phyloP scores from a whole-genome alignment of 2,329 filamentous ascomycete genomes.

The Sclerotinia glacialis region DNA sequence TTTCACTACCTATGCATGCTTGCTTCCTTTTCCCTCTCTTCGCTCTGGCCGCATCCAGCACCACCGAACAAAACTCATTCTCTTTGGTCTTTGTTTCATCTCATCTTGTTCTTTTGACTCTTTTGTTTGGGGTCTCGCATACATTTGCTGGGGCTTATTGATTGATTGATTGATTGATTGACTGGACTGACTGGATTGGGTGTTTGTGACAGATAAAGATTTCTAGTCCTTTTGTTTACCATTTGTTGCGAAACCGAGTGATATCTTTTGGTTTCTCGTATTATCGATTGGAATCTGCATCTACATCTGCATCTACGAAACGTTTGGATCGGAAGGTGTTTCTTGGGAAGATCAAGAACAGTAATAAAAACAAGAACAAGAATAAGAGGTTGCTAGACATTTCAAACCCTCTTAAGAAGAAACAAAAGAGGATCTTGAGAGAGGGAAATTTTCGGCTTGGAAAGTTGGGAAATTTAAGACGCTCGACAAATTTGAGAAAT shows the following conservation, averaged over 20 bases:
- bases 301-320: neutral
- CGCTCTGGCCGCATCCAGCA: neutral
- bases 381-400: neutral
- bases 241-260: neutral
- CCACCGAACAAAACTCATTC: neutral
- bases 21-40: neutral
- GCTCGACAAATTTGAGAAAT: neutral
- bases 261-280: neutral
- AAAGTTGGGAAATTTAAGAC: neutral
- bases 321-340: neutral
- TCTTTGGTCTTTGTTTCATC: conserved; percentile 6
- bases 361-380: neutral
- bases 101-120: too few relatives aligned
- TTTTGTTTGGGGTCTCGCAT: neutral
- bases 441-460: neutral
- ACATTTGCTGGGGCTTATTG: too few relatives aligned
- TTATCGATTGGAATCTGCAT: neutral
- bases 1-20: neutral
- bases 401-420: neutral
- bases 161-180: too few relatives aligned
- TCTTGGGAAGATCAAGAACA: neutral
- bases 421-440: neutral
- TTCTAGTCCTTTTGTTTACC: neutral
- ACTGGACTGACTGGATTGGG: neutral
- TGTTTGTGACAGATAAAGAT: neutral